Evolutionary conservation across 2,329 filamentous ascomycete genomes (phyloP).

Genomic region (Fusarium austroafricanum): DNA sequence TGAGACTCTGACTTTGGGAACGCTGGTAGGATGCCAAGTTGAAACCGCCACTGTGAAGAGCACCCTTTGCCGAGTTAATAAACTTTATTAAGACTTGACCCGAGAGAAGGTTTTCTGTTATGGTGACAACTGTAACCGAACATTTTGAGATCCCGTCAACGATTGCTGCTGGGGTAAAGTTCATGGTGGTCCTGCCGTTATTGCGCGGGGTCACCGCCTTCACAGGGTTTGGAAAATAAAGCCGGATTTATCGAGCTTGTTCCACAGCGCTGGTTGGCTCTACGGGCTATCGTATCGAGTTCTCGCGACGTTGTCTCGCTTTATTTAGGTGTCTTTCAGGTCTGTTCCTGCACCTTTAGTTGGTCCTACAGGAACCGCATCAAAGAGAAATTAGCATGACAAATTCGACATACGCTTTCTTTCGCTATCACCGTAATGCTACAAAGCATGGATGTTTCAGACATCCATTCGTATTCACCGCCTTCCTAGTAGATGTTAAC

Average conservation of each 20-base stretch:
- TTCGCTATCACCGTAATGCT: constrained; percentile 7
- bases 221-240: constrained; percentile 42
- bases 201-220: constrained; percentile 50
- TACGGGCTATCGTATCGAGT: constrained; percentile 19
- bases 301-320: constrained; percentile 18
- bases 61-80: not conserved
- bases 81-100: not conserved
- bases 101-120: not conserved
- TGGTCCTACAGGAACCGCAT: constrained; percentile 6
- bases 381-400: constrained; percentile 9
- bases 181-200: constrained; percentile 23
- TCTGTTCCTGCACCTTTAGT: constrained; percentile 13
- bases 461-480: constrained; percentile 24
- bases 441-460: constrained; percentile 29
- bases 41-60: not conserved
- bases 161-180: constrained; percentile 27
- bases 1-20: not conserved
- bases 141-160: constrained; percentile 3
- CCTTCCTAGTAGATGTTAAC: constrained; percentile 31
- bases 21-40: not conserved
- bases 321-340: constrained; percentile 11
- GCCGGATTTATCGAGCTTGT: constrained; percentile 46
- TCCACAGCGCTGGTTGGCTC: constrained; percentile 32
- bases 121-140: not conserved
- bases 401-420: constrained; percentile 11